Conservation (phyloP, 2,329 filamentous ascomycete species). For the Fusarium marasasianum region DNA sequence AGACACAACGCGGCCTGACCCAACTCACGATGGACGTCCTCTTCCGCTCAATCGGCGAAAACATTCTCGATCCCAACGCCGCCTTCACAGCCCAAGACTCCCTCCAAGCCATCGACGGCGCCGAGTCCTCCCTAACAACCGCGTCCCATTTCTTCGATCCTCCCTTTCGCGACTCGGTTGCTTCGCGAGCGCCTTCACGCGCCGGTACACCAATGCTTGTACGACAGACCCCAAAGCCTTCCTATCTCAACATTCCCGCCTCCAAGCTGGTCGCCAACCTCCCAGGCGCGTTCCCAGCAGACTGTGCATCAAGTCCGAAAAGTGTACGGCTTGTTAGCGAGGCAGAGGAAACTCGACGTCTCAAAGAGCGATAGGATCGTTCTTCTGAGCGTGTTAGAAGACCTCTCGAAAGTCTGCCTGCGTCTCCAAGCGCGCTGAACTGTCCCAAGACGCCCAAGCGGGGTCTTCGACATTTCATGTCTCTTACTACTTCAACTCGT, state of each 20-base stretch:
- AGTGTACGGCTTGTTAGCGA: constrained; percentile 57
- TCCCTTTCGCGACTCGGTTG: constrained; percentile 73
- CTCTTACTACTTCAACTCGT: constrained; percentile 56
- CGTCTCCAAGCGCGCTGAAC: constrained; percentile 44
- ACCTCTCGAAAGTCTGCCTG: constrained; percentile 21
- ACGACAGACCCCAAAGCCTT: constrained; percentile 55
- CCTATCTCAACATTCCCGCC: constrained; percentile 40
- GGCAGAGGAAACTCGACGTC: constrained; percentile 35
- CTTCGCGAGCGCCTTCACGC: constrained; percentile 69
- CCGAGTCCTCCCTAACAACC: constrained; percentile 80
- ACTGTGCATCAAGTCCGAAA: constrained; percentile 48
- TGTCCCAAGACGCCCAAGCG: constrained; percentile 48
- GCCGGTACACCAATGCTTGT: constrained; percentile 76
- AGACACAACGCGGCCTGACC: constrained; percentile 85
- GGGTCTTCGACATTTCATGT: constrained; percentile 50
- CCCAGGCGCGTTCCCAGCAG: constrained; percentile 45
- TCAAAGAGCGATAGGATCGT: constrained; percentile 45
- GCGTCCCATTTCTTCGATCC: constrained; percentile 82
- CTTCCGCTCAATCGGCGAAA: constrained; percentile 80
- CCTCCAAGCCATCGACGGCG: constrained; percentile 78
- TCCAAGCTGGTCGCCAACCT: constrained; percentile 33
- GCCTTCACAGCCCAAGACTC: constrained; percentile 75
- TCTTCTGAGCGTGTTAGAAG: constrained; percentile 31
- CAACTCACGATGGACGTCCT: constrained; percentile 91
- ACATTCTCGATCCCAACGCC: constrained; percentile 70